phyloP scores from a whole-genome alignment of 2,329 filamentous ascomycete genomes.

The Ascosphaera apis region DNA sequence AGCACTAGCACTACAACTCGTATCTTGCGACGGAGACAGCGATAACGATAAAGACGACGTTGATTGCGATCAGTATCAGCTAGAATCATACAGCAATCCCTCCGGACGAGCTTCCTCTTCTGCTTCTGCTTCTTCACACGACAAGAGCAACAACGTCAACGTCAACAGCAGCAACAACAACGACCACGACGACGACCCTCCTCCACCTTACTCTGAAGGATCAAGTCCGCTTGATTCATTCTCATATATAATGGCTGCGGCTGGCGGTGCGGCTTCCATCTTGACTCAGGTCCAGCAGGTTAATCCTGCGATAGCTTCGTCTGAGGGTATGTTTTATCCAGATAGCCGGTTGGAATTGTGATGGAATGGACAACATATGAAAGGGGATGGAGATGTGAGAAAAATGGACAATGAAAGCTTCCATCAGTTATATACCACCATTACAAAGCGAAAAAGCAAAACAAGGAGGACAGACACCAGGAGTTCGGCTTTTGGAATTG shows the following conservation, averaged over 20 bases:
- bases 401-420: no score
- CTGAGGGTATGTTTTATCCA: background rate
- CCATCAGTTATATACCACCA: no score
- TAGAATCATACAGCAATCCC: conserved; percentile 25
- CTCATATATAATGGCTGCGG: conserved; percentile 91
- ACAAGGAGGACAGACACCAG: no score
- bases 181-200: conserved; percentile 63
- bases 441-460: no score
- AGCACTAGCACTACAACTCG: no score
- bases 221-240: conserved; percentile 81
- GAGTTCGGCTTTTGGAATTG: no score
- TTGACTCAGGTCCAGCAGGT: conserved; percentile 92
- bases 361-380: conserved; percentile 35
- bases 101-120: conserved; percentile 28
- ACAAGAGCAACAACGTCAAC: conserved; percentile 25
- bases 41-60: conserved; percentile 16
- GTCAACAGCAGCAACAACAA: conserved; percentile 28
- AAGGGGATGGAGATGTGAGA: conserved; percentile 81
- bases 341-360: background rate
- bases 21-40: conserved; percentile 35
- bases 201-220: conserved; percentile 73
- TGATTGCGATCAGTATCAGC: conserved; percentile 17
- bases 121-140: conserved; percentile 26
- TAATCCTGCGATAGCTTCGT: background rate
- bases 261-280: conserved; percentile 91